phyloP scores from a whole-genome alignment of 306 rosid species.

The Trifolium repens region DNA sequence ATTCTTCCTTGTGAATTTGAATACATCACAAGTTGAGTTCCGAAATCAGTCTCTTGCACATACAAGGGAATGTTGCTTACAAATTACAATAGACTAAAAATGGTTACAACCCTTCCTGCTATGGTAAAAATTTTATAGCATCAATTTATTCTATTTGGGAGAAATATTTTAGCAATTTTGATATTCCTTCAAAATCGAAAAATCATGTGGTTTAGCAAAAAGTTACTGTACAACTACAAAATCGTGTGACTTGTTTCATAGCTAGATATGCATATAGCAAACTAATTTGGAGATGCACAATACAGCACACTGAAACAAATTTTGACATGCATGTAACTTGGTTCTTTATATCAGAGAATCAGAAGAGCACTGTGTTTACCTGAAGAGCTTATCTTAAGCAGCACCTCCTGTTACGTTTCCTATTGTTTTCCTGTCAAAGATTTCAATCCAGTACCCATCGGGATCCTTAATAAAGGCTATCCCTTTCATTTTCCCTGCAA shows the following conservation, averaged over 20 bases:
- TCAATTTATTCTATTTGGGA: too few species aligned
- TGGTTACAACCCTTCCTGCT: too few species aligned
- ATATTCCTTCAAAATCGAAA: neutral
- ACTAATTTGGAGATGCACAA: constrained; percentile 19
- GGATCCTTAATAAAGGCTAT: constrained; percentile 95
- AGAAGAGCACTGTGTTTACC: constrained; percentile 34
- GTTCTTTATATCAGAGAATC: constrained; percentile 4
- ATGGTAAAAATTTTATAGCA: too few species aligned
- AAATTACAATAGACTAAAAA: too few species aligned
- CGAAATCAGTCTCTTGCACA: neutral
- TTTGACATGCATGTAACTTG: constrained; percentile 1
- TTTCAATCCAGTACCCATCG: constrained; percentile 96
- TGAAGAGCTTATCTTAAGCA: constrained; percentile 49
- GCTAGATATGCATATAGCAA: constrained; percentile 15
- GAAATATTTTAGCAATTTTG: too few species aligned
- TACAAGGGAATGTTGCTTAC: neutral
- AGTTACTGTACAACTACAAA: neutral
- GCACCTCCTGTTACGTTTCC: constrained; percentile 47
- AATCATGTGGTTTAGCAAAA: neutral
- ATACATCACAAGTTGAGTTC: neutral
- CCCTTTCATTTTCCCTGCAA: constrained; percentile 92
- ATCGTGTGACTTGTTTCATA: neutral
- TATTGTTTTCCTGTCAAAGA: constrained; percentile 74
- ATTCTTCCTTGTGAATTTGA: neutral
- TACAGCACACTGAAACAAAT: neutral